phyloP scores from a whole-genome alignment of 805 yeast species.

The Isabelozyma pseudorhagii region DNA sequence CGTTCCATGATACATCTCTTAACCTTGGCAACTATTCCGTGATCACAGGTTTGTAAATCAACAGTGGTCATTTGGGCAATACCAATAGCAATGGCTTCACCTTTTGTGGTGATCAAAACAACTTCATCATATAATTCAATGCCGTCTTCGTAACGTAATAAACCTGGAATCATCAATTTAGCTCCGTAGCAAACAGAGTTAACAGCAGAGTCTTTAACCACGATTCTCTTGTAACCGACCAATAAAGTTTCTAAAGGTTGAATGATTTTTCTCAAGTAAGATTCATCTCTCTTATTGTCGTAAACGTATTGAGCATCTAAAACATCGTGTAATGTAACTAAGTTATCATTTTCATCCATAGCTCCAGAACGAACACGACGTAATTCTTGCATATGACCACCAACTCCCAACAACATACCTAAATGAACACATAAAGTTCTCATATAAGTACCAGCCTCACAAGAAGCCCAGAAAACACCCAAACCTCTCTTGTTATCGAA shows the following conservation, averaged over 20 bases:
- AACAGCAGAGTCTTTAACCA: slow-evolving; percentile 90
- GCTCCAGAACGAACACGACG: slow-evolving; percentile 99
- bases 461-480: slow-evolving; percentile 99
- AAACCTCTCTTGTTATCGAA: slow-evolving; percentile 95
- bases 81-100: slow-evolving; percentile 98
- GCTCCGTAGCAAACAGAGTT: slow-evolving; percentile 99
- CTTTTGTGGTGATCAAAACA: slow-evolving; percentile 96
- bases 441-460: slow-evolving; percentile 99
- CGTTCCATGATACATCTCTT: slow-evolving; percentile 99
- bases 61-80: slow-evolving; percentile 99
- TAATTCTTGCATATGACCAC: slow-evolving; percentile 99
- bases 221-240: slow-evolving; percentile 94
- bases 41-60: slow-evolving; percentile 94
- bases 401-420: slow-evolving; percentile 97
- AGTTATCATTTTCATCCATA: slow-evolving; percentile 79
- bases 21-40: slow-evolving; percentile 97
- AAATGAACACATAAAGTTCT: slow-evolving; percentile 98
- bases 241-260: slow-evolving; percentile 93
- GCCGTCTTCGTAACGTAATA: slow-evolving; percentile 95
- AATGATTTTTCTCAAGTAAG: slow-evolving; percentile 88
- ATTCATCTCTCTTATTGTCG: slow-evolving; percentile 96
- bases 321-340: slow-evolving; percentile 96
- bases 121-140: slow-evolving; percentile 97
- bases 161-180: slow-evolving; percentile 97
- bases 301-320: slow-evolving; percentile 98